A percentile compares a stretch with the other conserved stretches of the same genome.
phyloP scores from a whole-genome alignment of 2,329 filamentous ascomycete species.

The Fusarium temperatum region DNA sequence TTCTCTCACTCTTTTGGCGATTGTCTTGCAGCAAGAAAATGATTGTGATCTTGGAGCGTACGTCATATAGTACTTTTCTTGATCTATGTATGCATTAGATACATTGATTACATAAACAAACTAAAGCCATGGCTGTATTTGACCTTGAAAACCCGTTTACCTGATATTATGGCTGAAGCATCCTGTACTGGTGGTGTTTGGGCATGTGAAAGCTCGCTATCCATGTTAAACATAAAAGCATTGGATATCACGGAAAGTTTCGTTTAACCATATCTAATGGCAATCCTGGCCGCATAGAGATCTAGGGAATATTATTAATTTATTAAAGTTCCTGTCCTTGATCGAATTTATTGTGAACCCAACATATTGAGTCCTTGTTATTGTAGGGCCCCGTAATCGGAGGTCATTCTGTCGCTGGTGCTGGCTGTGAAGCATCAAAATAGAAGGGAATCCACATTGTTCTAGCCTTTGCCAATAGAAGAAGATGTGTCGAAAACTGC shows the following conservation, averaged over 20 bases:
- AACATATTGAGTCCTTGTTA: too few species aligned
- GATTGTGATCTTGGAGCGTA: slow-evolving; percentile 14
- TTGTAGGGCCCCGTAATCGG: slow-evolving; percentile 17
- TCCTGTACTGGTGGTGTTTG: not conserved
- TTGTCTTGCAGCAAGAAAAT: slow-evolving; percentile 1
- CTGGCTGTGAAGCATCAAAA: not conserved
- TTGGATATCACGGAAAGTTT: not conserved
- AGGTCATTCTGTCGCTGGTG: not conserved
- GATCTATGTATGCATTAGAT: not conserved
- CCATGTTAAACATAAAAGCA: not conserved
- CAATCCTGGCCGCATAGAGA: not conserved
- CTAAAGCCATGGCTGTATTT: not conserved
- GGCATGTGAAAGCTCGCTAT: not conserved
- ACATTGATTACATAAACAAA: not conserved
- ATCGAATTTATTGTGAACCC: not conserved
- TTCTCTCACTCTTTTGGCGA: slow-evolving; percentile 11
- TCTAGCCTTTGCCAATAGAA: slow-evolving; percentile 31
- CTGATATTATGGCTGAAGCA: not conserved
- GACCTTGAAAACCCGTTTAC: not conserved
- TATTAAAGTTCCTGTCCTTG: not conserved
- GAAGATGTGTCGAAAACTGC: slow-evolving; percentile 12
- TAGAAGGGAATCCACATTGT: slow-evolving; percentile 27
- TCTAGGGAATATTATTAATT: not conserved
- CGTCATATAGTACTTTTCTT: not conserved
- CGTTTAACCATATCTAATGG: not conserved